Evolutionary conservation across 2,329 filamentous ascomycete genomes (phyloP).

Genomic region (Talaromyces sp.): DNA sequence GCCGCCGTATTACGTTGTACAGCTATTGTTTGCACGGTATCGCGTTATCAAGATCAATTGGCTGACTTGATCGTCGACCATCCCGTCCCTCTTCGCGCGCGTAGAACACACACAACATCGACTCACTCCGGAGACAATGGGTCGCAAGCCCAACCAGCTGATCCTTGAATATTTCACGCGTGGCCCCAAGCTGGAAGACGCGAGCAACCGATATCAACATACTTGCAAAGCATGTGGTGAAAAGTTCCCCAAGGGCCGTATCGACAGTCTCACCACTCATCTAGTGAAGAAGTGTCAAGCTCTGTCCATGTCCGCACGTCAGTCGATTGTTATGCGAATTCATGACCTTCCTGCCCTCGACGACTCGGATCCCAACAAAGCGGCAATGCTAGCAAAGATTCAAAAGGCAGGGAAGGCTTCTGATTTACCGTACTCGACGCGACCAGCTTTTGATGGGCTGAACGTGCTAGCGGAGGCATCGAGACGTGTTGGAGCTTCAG

Average conservation of each 20-base stretch:
- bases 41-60: neutral
- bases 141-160: constrained; percentile 76
- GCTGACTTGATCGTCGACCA: neutral
- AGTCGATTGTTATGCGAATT: constrained; percentile 69
- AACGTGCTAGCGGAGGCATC: constrained; percentile 88
- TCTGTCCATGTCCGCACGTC: constrained; percentile 69
- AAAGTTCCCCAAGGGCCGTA: constrained; percentile 83
- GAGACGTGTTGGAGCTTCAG: constrained; percentile 63
- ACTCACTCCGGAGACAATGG: constrained; percentile 54
- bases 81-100: neutral
- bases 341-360: constrained; percentile 63
- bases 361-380: constrained; percentile 38
- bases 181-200: constrained; percentile 80
- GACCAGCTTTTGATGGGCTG: constrained; percentile 71
- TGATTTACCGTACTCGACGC: constrained; percentile 45
- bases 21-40: neutral
- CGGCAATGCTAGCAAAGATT: constrained; percentile 32
- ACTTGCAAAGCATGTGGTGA: constrained; percentile 86
- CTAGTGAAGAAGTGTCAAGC: constrained; percentile 83
- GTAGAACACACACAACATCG: neutral
- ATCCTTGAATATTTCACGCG: constrained; percentile 86
- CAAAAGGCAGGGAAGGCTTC: constrained; percentile 36
- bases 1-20: neutral
- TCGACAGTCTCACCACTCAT: constrained; percentile 77
- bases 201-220: constrained; percentile 87